Base-by-base conservation (phyloP, 2,329 filamentous ascomycete genomes). In the Epichloe uncinata region DNA sequence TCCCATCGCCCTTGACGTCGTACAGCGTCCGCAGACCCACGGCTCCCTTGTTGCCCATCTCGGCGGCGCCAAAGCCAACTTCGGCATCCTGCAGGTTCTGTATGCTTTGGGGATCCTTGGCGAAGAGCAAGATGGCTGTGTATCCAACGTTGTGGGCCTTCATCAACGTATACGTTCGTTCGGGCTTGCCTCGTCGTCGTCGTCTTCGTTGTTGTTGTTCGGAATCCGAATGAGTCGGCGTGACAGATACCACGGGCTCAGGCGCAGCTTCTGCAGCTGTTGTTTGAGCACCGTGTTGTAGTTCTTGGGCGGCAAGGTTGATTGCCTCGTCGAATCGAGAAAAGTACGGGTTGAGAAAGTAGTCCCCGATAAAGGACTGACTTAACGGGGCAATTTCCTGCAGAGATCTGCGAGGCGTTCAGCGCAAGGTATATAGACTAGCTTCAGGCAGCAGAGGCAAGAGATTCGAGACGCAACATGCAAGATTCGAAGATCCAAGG, bases 11-110 rank as follows among this genome's bases (percentile, higher is more conserved):
- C 9, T 48, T 59, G 43, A 56, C 60, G 50, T 63, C 55, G 58
- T 87, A 84, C 13, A 79, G 74, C 42, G 93, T 67, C 35, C 89
- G 76, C 53, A 91, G 73, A 0, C 85, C 93, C 0, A 95, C 85
- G 3, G 89, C 91, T 33, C 91, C 93, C 68, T 98, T 98, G 66
- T 96, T 96, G 15, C 89, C 93, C 84, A 95, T 93, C 46, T 91
- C 84, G 51, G 82, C 83, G 1, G 89, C 66, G 0, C 93, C 93
- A 45, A 96, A 85, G 0, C 93, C 90, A 2, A 89, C 84, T 48
- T 85, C 86, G 2, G 85, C 87, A n/a, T 79, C 82, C 55, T 87
- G 78, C n/a, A 93, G 70, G 59, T 78, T 72, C 48, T 71, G 69
- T 47, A 96, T 71, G 22, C 75, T 72, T 8, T 74, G 66, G 0